phyloP scores from a whole-genome alignment of 176 grass and related monocot species.

The Eleusine indica region DNA sequence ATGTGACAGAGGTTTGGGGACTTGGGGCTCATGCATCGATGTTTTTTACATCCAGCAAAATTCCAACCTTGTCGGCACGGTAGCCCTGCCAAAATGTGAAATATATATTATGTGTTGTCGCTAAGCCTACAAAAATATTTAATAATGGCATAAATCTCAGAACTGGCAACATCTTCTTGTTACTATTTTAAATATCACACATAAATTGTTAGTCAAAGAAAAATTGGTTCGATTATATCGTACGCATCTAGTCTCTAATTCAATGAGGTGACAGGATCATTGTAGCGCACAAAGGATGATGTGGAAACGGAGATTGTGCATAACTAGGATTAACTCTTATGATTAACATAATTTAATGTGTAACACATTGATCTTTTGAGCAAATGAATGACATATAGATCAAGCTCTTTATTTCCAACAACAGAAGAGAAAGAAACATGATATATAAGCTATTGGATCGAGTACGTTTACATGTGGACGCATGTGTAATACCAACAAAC shows the following conservation, averaged over 20 bases:
- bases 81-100: background rate
- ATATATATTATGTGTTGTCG: background rate
- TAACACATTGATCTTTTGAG: too few relatives aligned
- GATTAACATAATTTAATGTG: background rate
- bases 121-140: background rate
- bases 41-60: conserved; percentile 35
- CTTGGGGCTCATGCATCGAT: conserved; percentile 9
- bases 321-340: background rate
- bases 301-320: background rate
- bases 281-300: too few relatives aligned
- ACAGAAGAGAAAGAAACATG: too few relatives aligned
- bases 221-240: too few relatives aligned
- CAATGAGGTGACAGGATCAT: background rate
- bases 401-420: background rate
- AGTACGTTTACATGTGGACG: background rate
- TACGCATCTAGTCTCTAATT: background rate
- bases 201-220: background rate
- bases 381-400: conserved; percentile 8
- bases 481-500: conserved; percentile 9
- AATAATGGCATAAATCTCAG: background rate
- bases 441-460: background rate
- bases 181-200: background rate
- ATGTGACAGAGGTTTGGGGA: conserved; percentile 17
- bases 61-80: conserved; percentile 38
- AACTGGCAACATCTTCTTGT: background rate